These are phyloP conservation scores for Jamesozyma jinghongensis DNA, from an alignment of 805 yeast genomes.

Conservation along the genomic window DNA sequence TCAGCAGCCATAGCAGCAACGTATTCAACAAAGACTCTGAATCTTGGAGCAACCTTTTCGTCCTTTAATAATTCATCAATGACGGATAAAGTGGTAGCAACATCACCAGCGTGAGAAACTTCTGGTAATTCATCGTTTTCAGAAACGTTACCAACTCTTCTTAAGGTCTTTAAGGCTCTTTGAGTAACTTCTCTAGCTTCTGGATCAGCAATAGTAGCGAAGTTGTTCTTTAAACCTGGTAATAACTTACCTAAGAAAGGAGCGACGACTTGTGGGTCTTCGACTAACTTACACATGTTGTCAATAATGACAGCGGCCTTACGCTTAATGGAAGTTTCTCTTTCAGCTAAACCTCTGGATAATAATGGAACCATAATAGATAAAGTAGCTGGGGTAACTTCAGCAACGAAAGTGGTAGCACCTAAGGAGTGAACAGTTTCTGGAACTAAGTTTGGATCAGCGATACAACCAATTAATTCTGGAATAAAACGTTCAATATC, in stretches of 20 bases:
- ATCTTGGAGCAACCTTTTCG: conserved; percentile 65
- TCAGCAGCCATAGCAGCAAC: conserved; percentile 97
- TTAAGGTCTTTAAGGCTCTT: conserved; percentile 94
- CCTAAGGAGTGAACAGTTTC: conserved; percentile 98
- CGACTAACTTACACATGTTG: conserved; percentile 99
- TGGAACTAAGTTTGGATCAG: conserved; percentile 94
- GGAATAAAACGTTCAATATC: conserved; percentile 99
- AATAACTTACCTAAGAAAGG: conserved; percentile 93
- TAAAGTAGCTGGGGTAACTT: conserved; percentile 98
- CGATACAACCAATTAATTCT: conserved; percentile 91
- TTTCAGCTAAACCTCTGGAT: conserved; percentile 99
- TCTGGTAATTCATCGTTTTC: conserved; percentile 88
- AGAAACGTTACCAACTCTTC: conserved; percentile 97
- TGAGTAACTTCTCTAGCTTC: conserved; percentile 98
- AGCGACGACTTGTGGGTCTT: conserved; percentile 99
- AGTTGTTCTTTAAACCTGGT: conserved; percentile 94
- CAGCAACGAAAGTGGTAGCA: conserved; percentile 99
- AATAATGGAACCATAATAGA: conserved; percentile 99
- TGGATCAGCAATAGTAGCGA: conserved; percentile 97
- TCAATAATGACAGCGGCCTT: conserved; percentile 99
- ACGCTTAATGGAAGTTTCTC: conserved; percentile 99
- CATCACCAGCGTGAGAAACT: conserved; percentile 98
- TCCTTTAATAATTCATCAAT: conserved; percentile 63
- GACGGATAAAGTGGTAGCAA: conserved; percentile 74
- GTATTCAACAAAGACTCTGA: conserved; percentile 67